Evolutionary conservation across 2,329 filamentous ascomycete genomes (phyloP).

Genomic region (Metarhizium humberi): DNA sequence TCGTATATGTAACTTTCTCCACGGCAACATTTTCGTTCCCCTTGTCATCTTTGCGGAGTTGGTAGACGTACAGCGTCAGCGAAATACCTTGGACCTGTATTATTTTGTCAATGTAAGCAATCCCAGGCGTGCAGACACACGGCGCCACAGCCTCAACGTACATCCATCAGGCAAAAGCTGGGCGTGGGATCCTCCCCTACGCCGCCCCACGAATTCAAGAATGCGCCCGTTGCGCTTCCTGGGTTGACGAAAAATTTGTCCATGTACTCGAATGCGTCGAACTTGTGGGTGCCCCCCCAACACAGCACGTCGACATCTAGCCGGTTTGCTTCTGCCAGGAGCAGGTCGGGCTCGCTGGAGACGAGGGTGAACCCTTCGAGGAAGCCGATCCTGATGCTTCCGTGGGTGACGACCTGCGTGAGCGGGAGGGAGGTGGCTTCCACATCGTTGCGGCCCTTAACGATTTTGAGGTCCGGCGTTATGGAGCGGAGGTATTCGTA

Average conservation of each 20-base stretch:
- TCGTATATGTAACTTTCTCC: slow-evolving; percentile 80
- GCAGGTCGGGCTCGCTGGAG: slow-evolving; percentile 55
- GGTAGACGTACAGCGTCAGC: slow-evolving; percentile 90
- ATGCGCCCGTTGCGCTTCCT: slow-evolving; percentile 56
- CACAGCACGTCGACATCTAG: slow-evolving; percentile 61
- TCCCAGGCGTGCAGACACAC: slow-evolving; percentile 1
- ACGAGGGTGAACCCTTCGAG: slow-evolving; percentile 61
- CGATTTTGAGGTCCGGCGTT: slow-evolving; percentile 62
- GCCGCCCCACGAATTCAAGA: slow-evolving; percentile 46
- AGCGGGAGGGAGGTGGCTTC: slow-evolving; percentile 57
- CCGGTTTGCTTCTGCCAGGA: slow-evolving; percentile 59
- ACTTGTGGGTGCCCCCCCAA: slow-evolving; percentile 59
- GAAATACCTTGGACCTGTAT: slow-evolving; percentile 87
- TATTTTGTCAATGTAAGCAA: not conserved
- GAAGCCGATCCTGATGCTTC: slow-evolving; percentile 56
- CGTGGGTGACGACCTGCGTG: slow-evolving; percentile 57
- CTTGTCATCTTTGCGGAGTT: slow-evolving; percentile 66
- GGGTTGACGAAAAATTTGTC: slow-evolving; percentile 67
- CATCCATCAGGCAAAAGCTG: slow-evolving; percentile 97
- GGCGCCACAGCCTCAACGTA: slow-evolving; percentile 35
- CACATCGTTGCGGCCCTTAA: slow-evolving; percentile 58
- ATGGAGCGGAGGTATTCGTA: slow-evolving; percentile 73
- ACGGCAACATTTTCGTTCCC: slow-evolving; percentile 73
- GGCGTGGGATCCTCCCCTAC: slow-evolving; percentile 68
- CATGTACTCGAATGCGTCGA: slow-evolving; percentile 65